These are phyloP conservation scores for Leccinum pellstonianum DNA, from an alignment of 768 basidiomycete species.

Conservation along the genomic window DNA sequence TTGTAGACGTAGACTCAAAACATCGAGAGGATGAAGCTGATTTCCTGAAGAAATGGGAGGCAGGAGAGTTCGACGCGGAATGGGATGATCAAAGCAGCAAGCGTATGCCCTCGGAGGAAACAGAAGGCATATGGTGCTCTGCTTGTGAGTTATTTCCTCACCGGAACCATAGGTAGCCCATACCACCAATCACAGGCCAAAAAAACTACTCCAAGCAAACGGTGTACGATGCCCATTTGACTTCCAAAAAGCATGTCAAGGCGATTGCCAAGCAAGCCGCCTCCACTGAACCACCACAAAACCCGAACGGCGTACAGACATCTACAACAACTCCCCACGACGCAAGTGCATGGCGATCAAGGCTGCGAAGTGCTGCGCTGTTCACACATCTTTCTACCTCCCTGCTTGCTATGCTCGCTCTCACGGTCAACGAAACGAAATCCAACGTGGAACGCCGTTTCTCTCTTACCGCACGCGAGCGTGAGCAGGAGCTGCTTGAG, in stretches of 20 bases:
- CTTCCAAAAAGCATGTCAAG: conserved; percentile 95
- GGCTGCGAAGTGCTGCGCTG: conserved; percentile 64
- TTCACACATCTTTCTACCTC: conserved; percentile 68
- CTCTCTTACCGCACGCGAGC: conserved; percentile 95
- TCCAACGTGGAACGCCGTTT: conserved; percentile 95
- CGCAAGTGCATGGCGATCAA: conserved; percentile 37
- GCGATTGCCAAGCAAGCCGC: conserved; percentile 72
- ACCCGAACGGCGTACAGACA: conserved; percentile 33
- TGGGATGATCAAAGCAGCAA: conserved; percentile 64
- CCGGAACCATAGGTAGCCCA: conserved; percentile 1
- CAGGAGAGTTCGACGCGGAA: conserved; percentile 59
- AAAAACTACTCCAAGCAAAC: conserved; percentile 96
- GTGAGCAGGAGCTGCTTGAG: conserved; percentile 90
- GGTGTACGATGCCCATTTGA: conserved; percentile 94
- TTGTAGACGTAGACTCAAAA: conserved; percentile 71
- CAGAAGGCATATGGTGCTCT: conserved; percentile 86
- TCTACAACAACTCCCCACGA: conserved; percentile 36
- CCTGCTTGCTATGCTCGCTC: conserved; percentile 62
- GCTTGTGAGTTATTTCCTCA: conserved; percentile 63
- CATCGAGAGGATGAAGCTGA: conserved; percentile 62
- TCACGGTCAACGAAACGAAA: conserved; percentile 83
- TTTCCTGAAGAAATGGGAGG: conserved; percentile 81
- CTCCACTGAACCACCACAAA: conserved; percentile 34
- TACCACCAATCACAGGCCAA: conserved; percentile 59
- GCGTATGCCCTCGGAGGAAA: conserved; percentile 40